phyloP scores from a whole-genome alignment of 306 rosid genomes.

The Phaseolus lunatus region DNA sequence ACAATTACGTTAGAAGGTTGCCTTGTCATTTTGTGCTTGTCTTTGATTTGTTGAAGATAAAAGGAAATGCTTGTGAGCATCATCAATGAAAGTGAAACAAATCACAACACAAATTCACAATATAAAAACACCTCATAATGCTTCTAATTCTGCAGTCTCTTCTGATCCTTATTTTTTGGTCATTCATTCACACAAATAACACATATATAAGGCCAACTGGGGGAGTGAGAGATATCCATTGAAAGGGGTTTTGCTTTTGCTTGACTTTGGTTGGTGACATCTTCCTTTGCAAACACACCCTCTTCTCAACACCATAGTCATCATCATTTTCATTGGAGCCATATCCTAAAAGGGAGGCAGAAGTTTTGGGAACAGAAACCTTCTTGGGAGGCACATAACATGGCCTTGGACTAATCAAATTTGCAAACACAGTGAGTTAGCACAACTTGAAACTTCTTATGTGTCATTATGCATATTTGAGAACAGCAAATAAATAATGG shows the following conservation, averaged over 20 bases:
- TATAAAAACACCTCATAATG: constrained; percentile 43
- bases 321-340: constrained; percentile 46
- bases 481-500: constrained; percentile 15
- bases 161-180: constrained; percentile 68
- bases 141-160: constrained; percentile 54
- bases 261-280: constrained; percentile 52
- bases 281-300: constrained; percentile 40
- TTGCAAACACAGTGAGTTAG: constrained; percentile 43
- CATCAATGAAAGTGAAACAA: constrained; percentile 52
- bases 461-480: constrained; percentile 17
- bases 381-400: constrained; percentile 45
- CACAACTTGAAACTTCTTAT: constrained; percentile 44
- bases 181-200: constrained; percentile 39
- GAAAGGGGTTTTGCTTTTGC: constrained; percentile 41
- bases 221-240: constrained; percentile 42
- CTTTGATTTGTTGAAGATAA: constrained; percentile 57
- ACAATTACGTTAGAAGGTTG: constrained; percentile 61
- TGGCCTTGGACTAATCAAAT: constrained; percentile 48
- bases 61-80: constrained; percentile 45
- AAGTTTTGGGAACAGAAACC: constrained; percentile 63
- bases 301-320: constrained; percentile 43
- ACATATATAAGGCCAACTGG: constrained; percentile 37
- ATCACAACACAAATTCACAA: constrained; percentile 22
- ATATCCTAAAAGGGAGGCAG: constrained; percentile 52
- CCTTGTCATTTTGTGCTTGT: constrained; percentile 68